Evolutionary conservation across 2,329 filamentous ascomycete species (phyloP).

Genomic region (Talaromyces amestolkiae): DNA sequence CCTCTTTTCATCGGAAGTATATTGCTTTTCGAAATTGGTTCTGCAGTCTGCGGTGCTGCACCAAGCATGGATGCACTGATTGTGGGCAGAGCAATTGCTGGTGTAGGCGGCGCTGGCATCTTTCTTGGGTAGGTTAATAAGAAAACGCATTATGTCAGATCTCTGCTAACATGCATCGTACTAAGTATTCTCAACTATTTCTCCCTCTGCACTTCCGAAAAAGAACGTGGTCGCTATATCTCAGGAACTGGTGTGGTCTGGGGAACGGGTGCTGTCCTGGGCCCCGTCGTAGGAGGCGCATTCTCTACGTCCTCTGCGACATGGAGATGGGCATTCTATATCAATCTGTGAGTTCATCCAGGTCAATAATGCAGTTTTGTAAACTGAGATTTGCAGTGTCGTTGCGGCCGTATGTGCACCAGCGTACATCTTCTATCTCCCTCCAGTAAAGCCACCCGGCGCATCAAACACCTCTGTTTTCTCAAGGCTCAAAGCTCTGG

Average conservation of each 20-base stretch:
- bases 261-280: slow-evolving; percentile 37
- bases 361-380: slow-evolving; percentile 17
- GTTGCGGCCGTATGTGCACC: background rate
- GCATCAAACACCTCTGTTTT: slow-evolving; percentile 29
- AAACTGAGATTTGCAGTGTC: background rate
- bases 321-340: slow-evolving; percentile 40
- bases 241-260: slow-evolving; percentile 36
- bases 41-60: slow-evolving; percentile 46
- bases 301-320: slow-evolving; percentile 30
- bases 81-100: slow-evolving; percentile 37
- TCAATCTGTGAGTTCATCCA: slow-evolving; percentile 33
- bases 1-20: slow-evolving; percentile 20
- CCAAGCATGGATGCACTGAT: slow-evolving; percentile 50
- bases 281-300: slow-evolving; percentile 41
- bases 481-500: slow-evolving; percentile 26
- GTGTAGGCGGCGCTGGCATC: slow-evolving; percentile 34
- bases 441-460: background rate
- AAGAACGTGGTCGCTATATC: slow-evolving; percentile 31
- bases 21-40: slow-evolving; percentile 32
- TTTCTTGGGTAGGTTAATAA: slow-evolving; percentile 26
- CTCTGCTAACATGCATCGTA: background rate
- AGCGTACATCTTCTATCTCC: background rate
- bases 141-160: background rate
- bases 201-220: slow-evolving; percentile 22
- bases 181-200: slow-evolving; percentile 29